Conservation (phyloP, 2,329 filamentous ascomycete genomes). For the Diaporthe sp. region DNA sequence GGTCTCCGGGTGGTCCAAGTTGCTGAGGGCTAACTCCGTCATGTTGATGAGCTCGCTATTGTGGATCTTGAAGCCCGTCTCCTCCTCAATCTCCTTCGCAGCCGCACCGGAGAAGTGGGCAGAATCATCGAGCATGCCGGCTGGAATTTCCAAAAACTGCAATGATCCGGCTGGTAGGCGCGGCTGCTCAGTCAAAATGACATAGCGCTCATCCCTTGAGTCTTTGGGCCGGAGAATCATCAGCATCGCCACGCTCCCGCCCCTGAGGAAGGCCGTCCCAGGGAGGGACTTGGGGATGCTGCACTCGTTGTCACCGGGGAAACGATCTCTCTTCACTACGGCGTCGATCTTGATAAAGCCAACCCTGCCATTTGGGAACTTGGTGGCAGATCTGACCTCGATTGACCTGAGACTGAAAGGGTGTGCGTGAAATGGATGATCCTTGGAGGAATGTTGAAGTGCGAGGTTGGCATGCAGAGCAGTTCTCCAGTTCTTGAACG, state of each 20-base stretch:
- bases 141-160: constrained; percentile 67
- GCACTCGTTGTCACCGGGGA: neutral
- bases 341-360: constrained; percentile 69
- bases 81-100: constrained; percentile 70
- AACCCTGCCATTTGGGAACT: constrained; percentile 56
- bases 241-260: constrained; percentile 70
- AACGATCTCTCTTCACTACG: constrained; percentile 43
- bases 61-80: constrained; percentile 64
- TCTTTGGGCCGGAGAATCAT: constrained; percentile 66
- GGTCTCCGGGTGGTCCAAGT: constrained; percentile 47
- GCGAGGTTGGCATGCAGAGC: constrained; percentile 58
- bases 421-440: constrained; percentile 64
- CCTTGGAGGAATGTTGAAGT: constrained; percentile 50
- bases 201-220: constrained; percentile 61
- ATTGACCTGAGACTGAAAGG: constrained; percentile 64
- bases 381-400: constrained; percentile 64
- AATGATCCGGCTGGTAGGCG: constrained; percentile 65
- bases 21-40: constrained; percentile 57
- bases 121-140: constrained; percentile 70
- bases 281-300: constrained; percentile 50
- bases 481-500: constrained; percentile 57
- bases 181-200: constrained; percentile 68
- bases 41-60: constrained; percentile 59
- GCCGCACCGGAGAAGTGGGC: constrained; percentile 67
- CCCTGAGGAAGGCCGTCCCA: constrained; percentile 66